Evolutionary conservation across 2,329 filamentous ascomycete genomes (phyloP), one percentile per base, ranked within the genome.

Genomic region (Purpureocillium takamizusanense): DNA sequence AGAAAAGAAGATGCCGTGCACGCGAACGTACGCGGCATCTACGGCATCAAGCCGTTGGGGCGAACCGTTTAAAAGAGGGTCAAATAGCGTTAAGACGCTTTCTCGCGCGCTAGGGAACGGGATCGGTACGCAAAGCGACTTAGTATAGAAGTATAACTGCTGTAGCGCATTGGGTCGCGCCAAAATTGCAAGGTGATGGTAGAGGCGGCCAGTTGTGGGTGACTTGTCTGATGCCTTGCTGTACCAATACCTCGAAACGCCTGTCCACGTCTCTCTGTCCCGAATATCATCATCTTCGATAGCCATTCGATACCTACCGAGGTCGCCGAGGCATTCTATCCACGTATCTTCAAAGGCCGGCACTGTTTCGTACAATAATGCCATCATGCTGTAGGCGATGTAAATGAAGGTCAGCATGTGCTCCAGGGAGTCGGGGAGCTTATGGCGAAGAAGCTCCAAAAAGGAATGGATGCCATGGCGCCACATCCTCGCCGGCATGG

Each of bases 401-500:
- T 94, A 94, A 1, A 97, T 87, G 39, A 95, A 97, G 0, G 81
- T 79, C 0, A 95, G 65, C 88, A 97, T 95, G 39, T 94, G 84
- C 36, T 95, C 89, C 1, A 88, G 62, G 2, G 84, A 88, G 0
- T 70, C 71, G 0, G 89, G 90, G 0, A 95, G 64, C 3, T 81
- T 74, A 46, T 86, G 78, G 0, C 86, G 70, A 0, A 94, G 59
- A 1, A 94, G 57, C 47, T 94, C 86, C 0, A 94, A 67, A 41
- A 92, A 92, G 0, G 78, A 81, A 53, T 94, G 87, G 4, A 97
- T 95, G 0, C 86, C 90, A 49, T 94, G 86, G 0, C 86, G 73
- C 92, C 92, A 97, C 85, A 97, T 92, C 0, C 90, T 69, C 0
- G 86, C 87, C 0, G 90, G 89, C 86, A 97, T 95, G 0, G 80